Base-by-base conservation (phyloP, 139 green algal genomes). In the Chlorella ohadii region DNA sequence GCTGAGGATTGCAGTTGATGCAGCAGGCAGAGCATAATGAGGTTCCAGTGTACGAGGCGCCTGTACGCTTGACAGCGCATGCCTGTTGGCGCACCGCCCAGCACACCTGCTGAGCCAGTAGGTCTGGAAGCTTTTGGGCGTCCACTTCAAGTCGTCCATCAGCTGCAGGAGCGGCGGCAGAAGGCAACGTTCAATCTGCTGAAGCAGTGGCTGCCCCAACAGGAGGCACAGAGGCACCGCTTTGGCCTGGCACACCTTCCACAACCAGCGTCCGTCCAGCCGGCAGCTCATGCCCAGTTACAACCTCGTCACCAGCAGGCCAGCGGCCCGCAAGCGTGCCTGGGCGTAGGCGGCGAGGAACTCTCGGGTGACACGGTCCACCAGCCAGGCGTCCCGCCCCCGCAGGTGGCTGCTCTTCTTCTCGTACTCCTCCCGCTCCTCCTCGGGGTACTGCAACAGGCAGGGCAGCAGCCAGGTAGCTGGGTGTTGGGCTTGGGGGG, bases 341-440 rank as follows among this genome's bases (percentile, higher is more conserved):
- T 70, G 72, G 13, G 82, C 27, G 51, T 82, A 83, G 25, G 73
- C 82, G 11, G 65, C 34, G n/a, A 9, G 27, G 36, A 72, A 78
- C 74, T 87, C 82, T 0, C 57, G 57, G 0, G 64, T 83, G 17
- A 83, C 63, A 3, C 82, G 82, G 28, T 78, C 73, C 63, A 71
- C 63, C 73, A 87, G 63, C 82, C 74, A 78, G 23, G 33, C 63
- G 66, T 87, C 82, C 36, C 39, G 17, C 28, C 44, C 82, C 63
- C 51, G 47, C 23, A 87, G 73, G 64, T 87, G 82, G 13, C 63
- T 61, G 34, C 64, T 71, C 19, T 28, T 71, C 33, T 7, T 44
- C 17, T 25, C 22, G 63, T 87, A 87, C 2, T 11, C 7, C 6
- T 61, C 61, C 31, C 66, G 72, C 72, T 81, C 57, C 25, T 67